Percentiles rank a stretch among this genome's conserved stretches.
phyloP scores from a whole-genome alignment of 2,329 filamentous ascomycete species.

The Cytospora mali region DNA sequence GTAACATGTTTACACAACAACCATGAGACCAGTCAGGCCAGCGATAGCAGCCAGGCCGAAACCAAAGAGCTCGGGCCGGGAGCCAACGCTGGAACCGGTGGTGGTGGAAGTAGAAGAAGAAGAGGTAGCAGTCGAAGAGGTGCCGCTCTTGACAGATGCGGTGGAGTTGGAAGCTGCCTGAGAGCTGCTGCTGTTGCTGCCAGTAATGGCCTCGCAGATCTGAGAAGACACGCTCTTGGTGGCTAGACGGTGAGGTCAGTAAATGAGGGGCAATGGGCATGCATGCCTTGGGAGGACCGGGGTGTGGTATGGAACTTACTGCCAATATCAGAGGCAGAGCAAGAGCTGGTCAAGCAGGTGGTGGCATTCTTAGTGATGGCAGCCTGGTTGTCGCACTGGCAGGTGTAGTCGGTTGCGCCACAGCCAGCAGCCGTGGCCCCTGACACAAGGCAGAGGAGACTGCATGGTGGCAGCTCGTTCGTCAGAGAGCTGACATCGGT shows the following conservation, averaged over 20 bases:
- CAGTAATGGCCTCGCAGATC: constrained; percentile 22
- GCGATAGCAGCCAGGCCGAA: constrained; percentile 24
- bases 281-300: no score
- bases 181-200: constrained; percentile 9
- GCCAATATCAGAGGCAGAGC: constrained; percentile 24
- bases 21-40: constrained; percentile 20
- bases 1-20: constrained; percentile 7
- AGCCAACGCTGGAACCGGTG: constrained; percentile 16
- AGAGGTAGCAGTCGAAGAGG: constrained; percentile 11
- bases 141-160: background rate
- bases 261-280: no score
- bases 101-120: constrained; percentile 15
- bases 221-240: constrained; percentile 20
- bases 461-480: constrained; percentile 26
- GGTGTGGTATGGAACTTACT: constrained; percentile 6
- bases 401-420: constrained; percentile 22
- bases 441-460: constrained; percentile 17
- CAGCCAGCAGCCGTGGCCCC: constrained; percentile 24
- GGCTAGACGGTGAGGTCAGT: constrained; percentile 13
- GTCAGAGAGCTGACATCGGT: constrained; percentile 17
- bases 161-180: background rate
- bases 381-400: constrained; percentile 24
- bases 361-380: constrained; percentile 14
- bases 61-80: constrained; percentile 22
- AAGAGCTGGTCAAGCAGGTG: constrained; percentile 16